Base-by-base conservation (phyloP, 345 rosid genomes). In the Linum lewisii region DNA sequence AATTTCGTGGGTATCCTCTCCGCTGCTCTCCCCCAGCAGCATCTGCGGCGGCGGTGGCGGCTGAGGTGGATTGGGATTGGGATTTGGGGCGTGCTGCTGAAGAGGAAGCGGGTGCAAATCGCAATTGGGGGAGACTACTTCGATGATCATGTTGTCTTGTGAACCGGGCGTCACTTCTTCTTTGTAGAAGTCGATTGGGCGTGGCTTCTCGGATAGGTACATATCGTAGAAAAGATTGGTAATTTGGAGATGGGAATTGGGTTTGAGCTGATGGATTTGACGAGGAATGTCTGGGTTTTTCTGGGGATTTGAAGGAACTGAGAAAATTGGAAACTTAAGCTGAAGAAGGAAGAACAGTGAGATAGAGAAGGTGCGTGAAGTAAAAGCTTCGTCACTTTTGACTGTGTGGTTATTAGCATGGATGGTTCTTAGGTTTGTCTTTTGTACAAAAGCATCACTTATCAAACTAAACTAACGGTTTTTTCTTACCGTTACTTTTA, bases 201-300 rank as follows among this genome's bases (percentile, higher is more conserved):
- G 86, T 18, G 97, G 82, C 74, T 90, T 90, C 61, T 90, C 97
- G 37, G 99, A 80, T 47, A 84, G 58, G 71, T 87, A 94, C 99
- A 89, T 93, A 42, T 42, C 47, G 34, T 7, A 42, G 16, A 42
- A 11, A 42, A 38, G 2, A 42, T 42, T 11, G 16, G 18, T 3
- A 11, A 3, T 42, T 42, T 16, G 4, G 47, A 42, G 47, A 4
- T 42, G 47, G 47, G 15, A 11, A 42, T 16, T 42, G 47, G 18
- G 18, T 42, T n/a, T n/a, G n/a, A n/a, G n/a, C n/a, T n/a, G n/a
- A n/a, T n/a, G n/a, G n/a, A n/a, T 42, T 42, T 42, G 47, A 11
- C 4, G 18, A 42, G 47, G 18, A 42, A 1, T 42, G 47, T 42
- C 16, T 42, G 47, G 47, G 11, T 42, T 42, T 3, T 29, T 29